These are phyloP conservation scores for Papiliotrema nemorosa DNA, from an alignment of 1,284 basidiomycete genomes.

Conservation along the genomic window DNA sequence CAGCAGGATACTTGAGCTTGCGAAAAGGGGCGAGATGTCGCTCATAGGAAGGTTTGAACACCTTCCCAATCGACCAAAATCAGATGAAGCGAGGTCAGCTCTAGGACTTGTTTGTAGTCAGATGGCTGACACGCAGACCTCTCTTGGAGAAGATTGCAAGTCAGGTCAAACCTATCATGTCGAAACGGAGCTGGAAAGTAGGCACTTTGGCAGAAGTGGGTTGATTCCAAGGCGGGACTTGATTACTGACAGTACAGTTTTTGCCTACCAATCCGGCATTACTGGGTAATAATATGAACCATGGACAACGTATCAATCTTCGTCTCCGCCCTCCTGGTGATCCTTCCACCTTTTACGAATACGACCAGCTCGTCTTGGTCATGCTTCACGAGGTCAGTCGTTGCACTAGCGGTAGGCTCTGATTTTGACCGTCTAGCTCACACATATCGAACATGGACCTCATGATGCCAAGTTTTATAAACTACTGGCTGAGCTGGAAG, in stretches of 20 bases:
- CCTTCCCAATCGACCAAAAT: conserved; percentile 38
- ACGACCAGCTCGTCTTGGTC: conserved; percentile 67
- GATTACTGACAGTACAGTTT: conserved; percentile 52
- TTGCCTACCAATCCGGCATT: conserved; percentile 70
- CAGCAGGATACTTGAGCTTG: too few species aligned
- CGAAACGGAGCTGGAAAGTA: conserved; percentile 71
- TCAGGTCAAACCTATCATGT: conserved; percentile 85
- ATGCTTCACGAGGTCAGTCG: conserved; percentile 77
- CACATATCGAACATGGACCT: conserved; percentile 80
- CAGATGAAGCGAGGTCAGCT: conserved; percentile 45
- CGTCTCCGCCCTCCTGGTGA: conserved; percentile 67
- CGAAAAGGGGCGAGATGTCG: too few species aligned
- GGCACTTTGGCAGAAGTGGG: conserved; percentile 68
- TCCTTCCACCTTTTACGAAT: conserved; percentile 69
- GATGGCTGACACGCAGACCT: conserved; percentile 22
- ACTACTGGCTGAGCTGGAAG: conserved; percentile 67
- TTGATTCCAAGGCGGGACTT: not conserved
- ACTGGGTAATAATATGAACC: conserved; percentile 65
- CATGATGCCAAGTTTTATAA: conserved; percentile 78
- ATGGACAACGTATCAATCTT: conserved; percentile 72
- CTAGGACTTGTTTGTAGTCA: not conserved
- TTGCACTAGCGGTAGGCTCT: conserved; percentile 1
- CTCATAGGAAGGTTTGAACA: conserved; percentile 46
- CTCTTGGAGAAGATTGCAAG: conserved; percentile 70
- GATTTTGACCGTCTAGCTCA: conserved; percentile 56